Evolutionary conservation across 2,329 filamentous ascomycete genomes (phyloP), one percentile per base, ranked within the genome.

Genomic region (Chrysoporthe cubensis): DNA sequence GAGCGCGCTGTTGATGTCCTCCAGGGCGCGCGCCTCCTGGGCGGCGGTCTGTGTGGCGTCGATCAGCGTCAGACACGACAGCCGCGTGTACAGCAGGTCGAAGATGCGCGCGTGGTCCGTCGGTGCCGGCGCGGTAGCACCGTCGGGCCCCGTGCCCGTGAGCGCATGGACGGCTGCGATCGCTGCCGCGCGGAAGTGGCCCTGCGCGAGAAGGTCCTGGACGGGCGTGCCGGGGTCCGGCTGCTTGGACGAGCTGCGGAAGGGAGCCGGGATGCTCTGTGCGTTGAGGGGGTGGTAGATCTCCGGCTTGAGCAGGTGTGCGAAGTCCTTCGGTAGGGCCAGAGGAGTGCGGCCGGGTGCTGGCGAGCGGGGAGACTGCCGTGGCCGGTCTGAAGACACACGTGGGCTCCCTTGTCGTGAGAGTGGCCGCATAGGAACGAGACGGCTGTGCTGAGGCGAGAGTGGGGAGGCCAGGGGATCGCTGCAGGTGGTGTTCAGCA

Each of bases 171-270:
- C 87, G 0, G 90, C 87, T 43, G 88, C 85, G 63, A 90, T 88
- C 69, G 93, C 93, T 8, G 93, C 92, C 18, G 89, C 87, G 69
- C 94, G 88, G 79, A 95, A 97, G 76, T 96, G 91, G 62, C 94
- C 93, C 1, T 84, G 80, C 0, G 85, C 80, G 7, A 97, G 81
- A 3, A 97, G 87, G 1, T 85, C 84, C 21, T 88, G 81, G 42
- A 97, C 85, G 0, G 91, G 83, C 0, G 91, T 88, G 40, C 87
- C 84, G 0, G 88, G 80, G 1, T 83, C 77, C 0, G 92, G 90
- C 71, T 90, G 87, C 70, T 89, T 84, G 26, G 88, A 78, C 0
- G 92, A 87, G 71, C 87, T 87, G 69, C 92, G 88, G 77, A 97
- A 95, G 3, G 93, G 80, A 0, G 82, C 74, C 0, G 88, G 87